Base-by-base conservation (phyloP, 2,329 filamentous ascomycete species). In the Sporothrix schenckii region DNA sequence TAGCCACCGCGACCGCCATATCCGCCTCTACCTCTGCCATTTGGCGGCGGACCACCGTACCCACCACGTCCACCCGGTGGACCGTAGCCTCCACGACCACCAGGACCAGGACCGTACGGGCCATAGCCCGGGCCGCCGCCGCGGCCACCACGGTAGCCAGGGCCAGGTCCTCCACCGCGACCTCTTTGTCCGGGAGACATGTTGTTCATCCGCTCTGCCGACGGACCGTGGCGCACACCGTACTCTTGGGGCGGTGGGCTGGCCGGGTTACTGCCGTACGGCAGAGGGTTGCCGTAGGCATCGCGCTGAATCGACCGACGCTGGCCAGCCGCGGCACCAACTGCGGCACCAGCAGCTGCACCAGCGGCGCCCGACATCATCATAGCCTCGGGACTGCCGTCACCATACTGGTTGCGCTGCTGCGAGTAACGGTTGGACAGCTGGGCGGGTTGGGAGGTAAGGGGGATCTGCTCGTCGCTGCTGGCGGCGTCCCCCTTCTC, bases 401-500 rank as follows among this genome's bases (percentile, higher is more conserved):
- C 60, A 27, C 65, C 68, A 74, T 90, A 92, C 73, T 88, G 88
- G 74, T 92, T 90, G 21, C 80, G 53, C 74, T 72, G 79, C n/a
- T 72, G 74, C 58, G 75, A 72, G 77, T 78, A 73, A 80, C 80
- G 73, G 82, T 85, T 24, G 83, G 84, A 3, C 85, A 87, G 74
- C 83, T 82, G 52, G 89, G 84, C 21, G 86, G 87, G 89, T 66
- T 85, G 83, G 9, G 87, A 83, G 21, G 91, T 94, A 71, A 93
- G 80, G 0, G 91, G 91, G 19, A 91, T 86, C 69, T 86, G 86
- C 77, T 93, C 91, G 74, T 93, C 91, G 76, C 86, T 89, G 73
- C 83, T 84, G 70, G 83, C 83, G 70, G 87, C 86, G 44, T 89
- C 85, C 74, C 85, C 87, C 76, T 86, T 87, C 74, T 93, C 91